Evolutionary conservation across 805 yeast species (phyloP).

Genomic region (Ogataea parapolymorpha): DNA sequence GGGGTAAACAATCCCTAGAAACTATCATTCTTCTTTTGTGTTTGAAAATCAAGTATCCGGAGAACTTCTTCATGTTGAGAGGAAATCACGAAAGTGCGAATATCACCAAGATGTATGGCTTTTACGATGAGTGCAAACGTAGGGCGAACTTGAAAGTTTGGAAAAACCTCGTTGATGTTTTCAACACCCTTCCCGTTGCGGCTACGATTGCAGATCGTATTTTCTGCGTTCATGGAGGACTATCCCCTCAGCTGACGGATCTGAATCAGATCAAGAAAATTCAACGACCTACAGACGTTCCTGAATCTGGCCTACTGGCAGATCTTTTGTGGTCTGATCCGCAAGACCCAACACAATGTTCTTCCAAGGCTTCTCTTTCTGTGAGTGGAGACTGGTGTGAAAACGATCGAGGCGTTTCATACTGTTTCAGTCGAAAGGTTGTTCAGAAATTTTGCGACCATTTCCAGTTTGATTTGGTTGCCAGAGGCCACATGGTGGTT

Average conservation of each 20-base stretch:
- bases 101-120: conserved; percentile 57
- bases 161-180: conserved; percentile 53
- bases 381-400: conserved; percentile 61
- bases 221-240: conserved; percentile 66
- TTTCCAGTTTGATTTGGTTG: conserved; percentile 72
- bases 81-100: conserved; percentile 61
- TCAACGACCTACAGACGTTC: conserved; percentile 79
- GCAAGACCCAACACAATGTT: conserved; percentile 40
- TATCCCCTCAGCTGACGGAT: conserved; percentile 66
- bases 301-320: conserved; percentile 73
- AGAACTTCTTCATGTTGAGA: conserved; percentile 56
- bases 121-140: conserved; percentile 59
- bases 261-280: conserved; percentile 68
- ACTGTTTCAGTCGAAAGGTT: conserved; percentile 69
- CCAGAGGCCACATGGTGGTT: conserved; percentile 86
- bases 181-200: conserved; percentile 58
- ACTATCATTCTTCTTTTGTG: conserved; percentile 50
- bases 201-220: conserved; percentile 58
- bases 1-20: conserved; percentile 57
- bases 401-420: conserved; percentile 81
- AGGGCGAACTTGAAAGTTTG: conserved; percentile 45
- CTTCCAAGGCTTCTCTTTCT: conserved; percentile 8
- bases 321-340: conserved; percentile 87
- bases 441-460: conserved; percentile 65
- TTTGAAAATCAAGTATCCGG: conserved; percentile 56